phyloP scores from a whole-genome alignment of 148 eudicot species.

The Camellia granthamiana region DNA sequence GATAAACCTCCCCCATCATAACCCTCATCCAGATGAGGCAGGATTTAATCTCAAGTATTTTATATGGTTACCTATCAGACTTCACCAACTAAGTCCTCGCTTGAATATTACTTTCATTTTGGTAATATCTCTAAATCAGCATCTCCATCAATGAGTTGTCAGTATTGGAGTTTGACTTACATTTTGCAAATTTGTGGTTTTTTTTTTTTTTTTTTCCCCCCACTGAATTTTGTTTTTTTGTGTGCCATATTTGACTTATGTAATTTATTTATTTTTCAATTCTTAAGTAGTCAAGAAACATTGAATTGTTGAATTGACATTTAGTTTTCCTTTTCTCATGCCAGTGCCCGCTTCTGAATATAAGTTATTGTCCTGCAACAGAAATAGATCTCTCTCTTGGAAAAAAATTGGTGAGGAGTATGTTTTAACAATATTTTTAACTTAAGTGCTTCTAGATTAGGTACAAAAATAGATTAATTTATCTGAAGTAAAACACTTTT shows the following conservation, averaged over 20 bases:
- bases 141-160: neutral
- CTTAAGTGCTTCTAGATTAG: neutral
- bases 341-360: constrained; percentile 93
- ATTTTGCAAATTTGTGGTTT: neutral
- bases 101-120: neutral
- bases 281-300: too few relatives aligned
- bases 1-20: neutral
- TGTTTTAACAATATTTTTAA: neutral
- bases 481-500: neutral
- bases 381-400: constrained; percentile 71
- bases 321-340: constrained; percentile 12
- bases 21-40: neutral
- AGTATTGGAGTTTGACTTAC: too few relatives aligned
- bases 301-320: too few relatives aligned
- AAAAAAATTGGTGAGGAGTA: constrained; percentile 59
- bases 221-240: neutral
- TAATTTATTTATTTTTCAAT: neutral
- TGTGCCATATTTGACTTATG: neutral
- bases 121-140: neutral
- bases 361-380: constrained; percentile 86
- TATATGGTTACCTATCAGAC: neutral
- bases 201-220: neutral
- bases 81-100: neutral
- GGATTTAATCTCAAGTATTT: neutral
- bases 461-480: neutral